Evolutionary conservation across 306 rosid species (phyloP).

Genomic region (Coriaria nepalensis): DNA sequence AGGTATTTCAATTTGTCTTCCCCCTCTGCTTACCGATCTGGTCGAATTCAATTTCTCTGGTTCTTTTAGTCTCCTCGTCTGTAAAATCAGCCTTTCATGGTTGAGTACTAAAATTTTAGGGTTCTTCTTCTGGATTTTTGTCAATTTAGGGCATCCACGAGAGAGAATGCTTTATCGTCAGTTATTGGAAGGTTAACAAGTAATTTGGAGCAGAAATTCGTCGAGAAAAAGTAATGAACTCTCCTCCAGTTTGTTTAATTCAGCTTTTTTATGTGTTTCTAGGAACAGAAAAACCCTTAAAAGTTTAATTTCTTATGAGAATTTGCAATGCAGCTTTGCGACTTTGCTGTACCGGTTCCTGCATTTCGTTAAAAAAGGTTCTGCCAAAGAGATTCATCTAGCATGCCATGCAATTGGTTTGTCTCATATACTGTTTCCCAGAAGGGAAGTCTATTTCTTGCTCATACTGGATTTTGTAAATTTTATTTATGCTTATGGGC

Average conservation of each 20-base stretch:
- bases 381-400: conserved; percentile 14
- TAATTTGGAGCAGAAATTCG: background rate
- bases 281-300: no score
- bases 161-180: conserved; percentile 16
- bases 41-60: no score
- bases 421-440: conserved; percentile 5
- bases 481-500: background rate
- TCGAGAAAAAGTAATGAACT: conserved; percentile 16
- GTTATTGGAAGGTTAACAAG: conserved; percentile 8
- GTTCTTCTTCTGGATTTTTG: conserved; percentile 3
- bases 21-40: no score
- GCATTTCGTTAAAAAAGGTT: conserved; percentile 16
- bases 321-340: conserved; percentile 13
- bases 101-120: conserved; percentile 1
- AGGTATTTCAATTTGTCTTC: no score
- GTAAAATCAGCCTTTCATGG: no score
- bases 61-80: no score
- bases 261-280: no score
- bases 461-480: background rate
- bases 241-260: background rate
- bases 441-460: background rate
- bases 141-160: conserved; percentile 13
- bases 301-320: background rate
- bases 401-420: conserved; percentile 19
- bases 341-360: conserved; percentile 13